phyloP scores from a whole-genome alignment of 129 eudicot species.

The Calendula officinalis region DNA sequence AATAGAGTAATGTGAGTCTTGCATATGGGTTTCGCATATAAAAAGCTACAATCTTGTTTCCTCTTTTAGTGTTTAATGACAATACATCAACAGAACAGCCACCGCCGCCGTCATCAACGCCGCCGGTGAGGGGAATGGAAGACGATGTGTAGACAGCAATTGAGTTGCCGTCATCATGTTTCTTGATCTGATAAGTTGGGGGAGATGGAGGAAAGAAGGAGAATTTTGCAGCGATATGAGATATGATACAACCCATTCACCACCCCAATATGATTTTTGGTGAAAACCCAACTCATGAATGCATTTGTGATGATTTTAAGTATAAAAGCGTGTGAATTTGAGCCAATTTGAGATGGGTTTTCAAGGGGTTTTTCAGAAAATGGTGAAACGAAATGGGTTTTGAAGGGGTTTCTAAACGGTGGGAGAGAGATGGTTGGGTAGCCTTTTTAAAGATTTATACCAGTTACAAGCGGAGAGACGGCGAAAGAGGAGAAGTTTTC shows the following conservation, averaged over 20 bases:
- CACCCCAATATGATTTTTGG: conserved; percentile 18
- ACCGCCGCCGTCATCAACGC: conserved; percentile 40
- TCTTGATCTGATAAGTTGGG: conserved; percentile 39
- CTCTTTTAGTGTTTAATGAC: conserved; percentile 65
- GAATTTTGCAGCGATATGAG: conserved; percentile 40
- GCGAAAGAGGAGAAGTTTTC: conserved; percentile 19
- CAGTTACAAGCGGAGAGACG: neutral
- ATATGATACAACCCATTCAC: conserved; percentile 41
- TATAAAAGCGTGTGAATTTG: neutral
- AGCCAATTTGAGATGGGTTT: conserved; percentile 19
- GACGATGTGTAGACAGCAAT: conserved; percentile 36
- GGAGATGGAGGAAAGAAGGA: conserved; percentile 48
- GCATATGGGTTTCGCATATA: conserved; percentile 82
- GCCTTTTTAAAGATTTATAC: neutral
- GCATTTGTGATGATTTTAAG: conserved; percentile 24
- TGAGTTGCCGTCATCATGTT: conserved; percentile 27
- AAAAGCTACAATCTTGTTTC: conserved; percentile 95
- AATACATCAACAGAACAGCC: conserved; percentile 70
- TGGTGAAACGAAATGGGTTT: neutral
- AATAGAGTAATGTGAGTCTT: conserved; percentile 79
- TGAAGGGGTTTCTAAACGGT: conserved; percentile 13
- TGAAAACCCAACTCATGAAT: conserved; percentile 28
- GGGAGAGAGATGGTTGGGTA: neutral
- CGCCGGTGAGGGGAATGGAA: conserved; percentile 16
- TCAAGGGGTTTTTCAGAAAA: conserved; percentile 3